These are phyloP conservation scores for Rutidosis leptorrhynchoides DNA, from an alignment of 129 eudicot species.

Conservation along the genomic window DNA sequence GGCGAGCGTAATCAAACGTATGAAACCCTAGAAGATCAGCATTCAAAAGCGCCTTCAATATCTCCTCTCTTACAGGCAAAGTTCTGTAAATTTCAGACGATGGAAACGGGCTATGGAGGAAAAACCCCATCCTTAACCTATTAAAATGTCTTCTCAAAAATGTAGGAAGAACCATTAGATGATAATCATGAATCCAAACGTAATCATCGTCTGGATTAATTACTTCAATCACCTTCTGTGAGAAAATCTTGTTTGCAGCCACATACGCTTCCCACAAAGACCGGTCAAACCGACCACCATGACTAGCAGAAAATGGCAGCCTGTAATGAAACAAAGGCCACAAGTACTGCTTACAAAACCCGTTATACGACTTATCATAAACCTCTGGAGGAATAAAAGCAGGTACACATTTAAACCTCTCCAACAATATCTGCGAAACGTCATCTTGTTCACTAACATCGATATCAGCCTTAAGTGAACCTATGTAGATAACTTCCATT, in stretches of 20 bases:
- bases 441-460: slow-evolving; percentile 52
- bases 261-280: slow-evolving; percentile 68
- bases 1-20: slow-evolving; percentile 45
- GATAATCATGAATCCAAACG: slow-evolving; percentile 67
- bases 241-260: slow-evolving; percentile 59
- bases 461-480: slow-evolving; percentile 49
- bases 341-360: slow-evolving; percentile 60
- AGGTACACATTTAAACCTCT: slow-evolving; percentile 56
- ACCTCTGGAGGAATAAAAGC: slow-evolving; percentile 46
- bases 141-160: slow-evolving; percentile 56
- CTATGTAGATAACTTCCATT: slow-evolving; percentile 61
- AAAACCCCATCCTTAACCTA: slow-evolving; percentile 57
- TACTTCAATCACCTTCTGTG: slow-evolving; percentile 62
- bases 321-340: slow-evolving; percentile 62
- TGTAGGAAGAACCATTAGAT: slow-evolving; percentile 56
- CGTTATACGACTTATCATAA: slow-evolving; percentile 49
- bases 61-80: slow-evolving; percentile 55
- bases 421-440: slow-evolving; percentile 49
- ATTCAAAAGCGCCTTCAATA: slow-evolving; percentile 50
- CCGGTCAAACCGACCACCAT: slow-evolving; percentile 61
- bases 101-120: slow-evolving; percentile 62
- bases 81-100: slow-evolving; percentile 63
- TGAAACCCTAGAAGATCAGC: slow-evolving; percentile 59
- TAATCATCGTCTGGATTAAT: slow-evolving; percentile 67
- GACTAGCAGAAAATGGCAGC: slow-evolving; percentile 52